Evolutionary conservation across 202 grass and related monocot species (phyloP).

Genomic region (Alloteropsis angusta): DNA sequence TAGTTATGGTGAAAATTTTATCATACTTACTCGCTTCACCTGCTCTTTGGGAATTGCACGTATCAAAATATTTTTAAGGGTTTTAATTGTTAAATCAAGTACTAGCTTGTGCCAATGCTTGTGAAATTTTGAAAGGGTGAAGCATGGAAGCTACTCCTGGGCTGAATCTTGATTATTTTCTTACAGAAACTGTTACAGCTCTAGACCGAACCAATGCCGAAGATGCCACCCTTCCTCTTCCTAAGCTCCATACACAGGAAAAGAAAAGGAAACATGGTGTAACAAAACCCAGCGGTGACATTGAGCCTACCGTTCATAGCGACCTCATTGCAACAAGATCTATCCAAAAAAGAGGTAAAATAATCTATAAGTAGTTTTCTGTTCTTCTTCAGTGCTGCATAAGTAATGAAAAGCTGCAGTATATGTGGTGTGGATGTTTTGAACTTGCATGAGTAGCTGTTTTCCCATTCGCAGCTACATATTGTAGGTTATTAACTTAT

Average conservation of each 20-base stretch:
- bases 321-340: constrained; percentile 18
- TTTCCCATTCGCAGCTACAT: not conserved
- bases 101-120: not conserved
- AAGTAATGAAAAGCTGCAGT: not conserved
- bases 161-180: constrained; percentile 30
- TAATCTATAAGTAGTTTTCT: not conserved
- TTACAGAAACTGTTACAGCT: constrained; percentile 58
- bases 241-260: constrained; percentile 58
- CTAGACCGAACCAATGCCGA: constrained; percentile 84
- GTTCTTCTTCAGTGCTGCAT: not conserved
- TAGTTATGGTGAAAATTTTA: constrained; percentile 1
- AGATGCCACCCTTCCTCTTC: constrained; percentile 82
- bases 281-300: constrained; percentile 36
- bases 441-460: not conserved
- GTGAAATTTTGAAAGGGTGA: not conserved
- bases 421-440: not conserved
- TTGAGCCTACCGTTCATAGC: constrained; percentile 22
- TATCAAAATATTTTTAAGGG: not conserved
- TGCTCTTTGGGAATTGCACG: not conserved
- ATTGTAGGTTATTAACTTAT: not conserved
- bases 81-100: not conserved
- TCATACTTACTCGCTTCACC: not conserved
- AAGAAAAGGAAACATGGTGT: constrained; percentile 88
- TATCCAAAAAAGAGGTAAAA: constrained; percentile 60
- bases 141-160: not conserved